These are phyloP conservation scores for Ichthyophthirius multifiliis DNA, from an alignment of 169 alveolate genomes.

Conservation along the genomic window DNA sequence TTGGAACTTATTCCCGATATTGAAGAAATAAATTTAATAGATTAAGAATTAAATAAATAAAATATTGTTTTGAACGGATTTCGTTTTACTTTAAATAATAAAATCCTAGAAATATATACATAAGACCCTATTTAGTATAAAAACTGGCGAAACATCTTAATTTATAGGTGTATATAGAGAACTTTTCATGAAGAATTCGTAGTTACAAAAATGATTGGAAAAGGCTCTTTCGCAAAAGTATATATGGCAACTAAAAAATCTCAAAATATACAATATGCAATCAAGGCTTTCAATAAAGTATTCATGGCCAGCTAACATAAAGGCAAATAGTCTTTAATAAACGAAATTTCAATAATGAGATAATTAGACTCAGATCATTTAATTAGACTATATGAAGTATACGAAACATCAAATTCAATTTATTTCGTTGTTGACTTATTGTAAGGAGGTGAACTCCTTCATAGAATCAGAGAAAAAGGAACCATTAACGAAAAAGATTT, in stretches of 20 bases:
- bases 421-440: conserved; percentile 72
- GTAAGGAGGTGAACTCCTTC: conserved; percentile 71
- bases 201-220: conserved; percentile 41
- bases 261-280: conserved; percentile 24
- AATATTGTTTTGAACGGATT: too few species aligned
- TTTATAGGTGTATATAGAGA: conserved; percentile 4
- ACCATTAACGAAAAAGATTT: conserved; percentile 44
- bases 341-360: conserved; percentile 38
- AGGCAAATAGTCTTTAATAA: conserved; percentile 30
- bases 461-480: conserved; percentile 65
- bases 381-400: conserved; percentile 68
- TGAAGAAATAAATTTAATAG: too few species aligned
- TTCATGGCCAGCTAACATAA: conserved; percentile 32
- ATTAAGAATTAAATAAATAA: too few species aligned
- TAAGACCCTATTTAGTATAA: not conserved
- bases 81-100: not conserved
- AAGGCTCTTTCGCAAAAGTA: conserved; percentile 45
- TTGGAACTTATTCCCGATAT: too few species aligned
- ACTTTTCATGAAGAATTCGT: conserved; percentile 38
- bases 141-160: conserved; percentile 9
- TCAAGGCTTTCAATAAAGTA: conserved; percentile 39
- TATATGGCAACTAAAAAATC: conserved; percentile 42
- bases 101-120: not conserved
- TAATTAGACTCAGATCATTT: conserved; percentile 42
- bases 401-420: conserved; percentile 75